These are phyloP conservation scores for Russula dissimulans DNA, from an alignment of 768 basidiomycete species.

Conservation along the genomic window DNA sequence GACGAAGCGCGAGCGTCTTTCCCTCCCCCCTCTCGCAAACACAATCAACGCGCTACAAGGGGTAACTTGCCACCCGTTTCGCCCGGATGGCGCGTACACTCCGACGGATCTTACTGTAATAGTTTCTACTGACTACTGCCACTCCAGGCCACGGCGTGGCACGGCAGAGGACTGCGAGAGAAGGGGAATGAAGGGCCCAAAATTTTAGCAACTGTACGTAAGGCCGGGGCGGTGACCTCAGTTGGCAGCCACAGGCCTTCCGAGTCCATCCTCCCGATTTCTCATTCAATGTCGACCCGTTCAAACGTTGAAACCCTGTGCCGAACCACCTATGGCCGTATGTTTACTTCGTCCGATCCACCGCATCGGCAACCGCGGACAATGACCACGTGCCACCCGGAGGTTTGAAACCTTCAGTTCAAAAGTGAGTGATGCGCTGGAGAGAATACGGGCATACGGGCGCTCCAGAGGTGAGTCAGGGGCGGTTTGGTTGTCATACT, in stretches of 20 bases:
- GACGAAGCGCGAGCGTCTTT: too few species aligned
- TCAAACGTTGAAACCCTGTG: neutral
- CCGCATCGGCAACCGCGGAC: neutral
- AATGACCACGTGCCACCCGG: neutral
- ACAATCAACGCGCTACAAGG: neutral
- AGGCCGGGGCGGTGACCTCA: neutral
- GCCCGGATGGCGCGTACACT: neutral
- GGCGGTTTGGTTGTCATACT: neutral
- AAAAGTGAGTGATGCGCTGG: neutral
- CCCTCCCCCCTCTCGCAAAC: neutral
- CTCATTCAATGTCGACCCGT: too few species aligned
- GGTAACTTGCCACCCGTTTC: conserved; percentile 1
- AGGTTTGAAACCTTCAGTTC: neutral
- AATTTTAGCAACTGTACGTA: neutral
- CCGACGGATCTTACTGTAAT: neutral
- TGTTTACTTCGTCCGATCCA: neutral
- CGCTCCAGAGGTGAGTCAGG: neutral
- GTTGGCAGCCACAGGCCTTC: neutral
- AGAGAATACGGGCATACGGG: neutral
- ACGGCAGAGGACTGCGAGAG: neutral
- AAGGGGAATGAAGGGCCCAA: neutral
- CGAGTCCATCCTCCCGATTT: neutral
- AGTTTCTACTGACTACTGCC: neutral
- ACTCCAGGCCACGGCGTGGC: neutral
- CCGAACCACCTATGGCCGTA: neutral